These are phyloP conservation scores for Nakazawaea wickerhamii DNA, from an alignment of 805 yeast species.

Conservation along the genomic window DNA sequence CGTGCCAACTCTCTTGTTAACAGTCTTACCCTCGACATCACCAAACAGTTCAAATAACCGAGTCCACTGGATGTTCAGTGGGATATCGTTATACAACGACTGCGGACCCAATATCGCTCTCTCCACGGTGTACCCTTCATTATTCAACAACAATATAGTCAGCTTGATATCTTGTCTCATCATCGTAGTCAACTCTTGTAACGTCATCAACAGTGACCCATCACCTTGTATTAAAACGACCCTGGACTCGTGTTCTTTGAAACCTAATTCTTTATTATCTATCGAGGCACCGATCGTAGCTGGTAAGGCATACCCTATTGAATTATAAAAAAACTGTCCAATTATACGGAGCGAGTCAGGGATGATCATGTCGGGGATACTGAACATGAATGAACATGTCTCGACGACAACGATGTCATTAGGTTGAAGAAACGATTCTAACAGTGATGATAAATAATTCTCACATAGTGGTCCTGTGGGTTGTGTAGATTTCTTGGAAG, in stretches of 20 bases:
- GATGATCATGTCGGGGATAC: constrained; percentile 32
- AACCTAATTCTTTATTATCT: constrained; percentile 36
- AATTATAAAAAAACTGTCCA: constrained; percentile 39
- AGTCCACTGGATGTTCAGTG: constrained; percentile 60
- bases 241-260: constrained; percentile 24
- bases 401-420: constrained; percentile 39
- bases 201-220: constrained; percentile 51
- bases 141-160: constrained; percentile 39
- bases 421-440: constrained; percentile 29
- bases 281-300: constrained; percentile 43
- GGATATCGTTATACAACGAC: constrained; percentile 45
- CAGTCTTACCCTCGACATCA: constrained; percentile 34
- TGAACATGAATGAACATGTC: constrained; percentile 44
- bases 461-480: constrained; percentile 24
- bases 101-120: constrained; percentile 44
- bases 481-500: background rate
- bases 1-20: constrained; percentile 29
- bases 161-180: constrained; percentile 37
- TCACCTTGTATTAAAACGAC: constrained; percentile 46
- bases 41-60: constrained; percentile 63
- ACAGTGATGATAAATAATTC: constrained; percentile 29
- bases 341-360: constrained; percentile 30
- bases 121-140: constrained; percentile 49
- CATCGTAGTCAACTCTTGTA: constrained; percentile 42
- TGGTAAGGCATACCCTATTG: constrained; percentile 49